Conservation (phyloP, 805 yeast species). For the Cyberlindnera euphorbiae region DNA sequence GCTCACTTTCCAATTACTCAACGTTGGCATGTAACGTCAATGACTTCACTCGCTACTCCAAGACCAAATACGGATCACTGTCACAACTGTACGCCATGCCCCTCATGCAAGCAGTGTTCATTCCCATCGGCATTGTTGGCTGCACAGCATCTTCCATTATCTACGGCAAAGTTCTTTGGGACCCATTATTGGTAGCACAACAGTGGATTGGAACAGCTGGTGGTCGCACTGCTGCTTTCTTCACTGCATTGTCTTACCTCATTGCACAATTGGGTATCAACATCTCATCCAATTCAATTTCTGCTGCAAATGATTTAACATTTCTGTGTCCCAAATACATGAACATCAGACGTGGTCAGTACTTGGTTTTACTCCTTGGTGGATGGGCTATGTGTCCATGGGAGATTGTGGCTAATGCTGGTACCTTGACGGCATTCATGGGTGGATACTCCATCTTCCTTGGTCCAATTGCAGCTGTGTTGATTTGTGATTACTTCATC, state of each 20-base stretch:
- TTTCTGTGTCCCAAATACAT: conserved; percentile 58
- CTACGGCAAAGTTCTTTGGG: conserved; percentile 19
- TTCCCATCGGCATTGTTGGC: conserved; percentile 16
- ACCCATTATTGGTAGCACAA: conserved; percentile 16
- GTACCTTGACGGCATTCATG: conserved; percentile 14
- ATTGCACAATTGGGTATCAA: conserved; percentile 75
- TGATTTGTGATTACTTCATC: conserved; percentile 15
- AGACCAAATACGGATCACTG: conserved; percentile 8
- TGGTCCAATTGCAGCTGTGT: conserved; percentile 15
- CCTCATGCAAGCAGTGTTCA: conserved; percentile 10
- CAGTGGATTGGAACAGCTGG: conserved; percentile 31
- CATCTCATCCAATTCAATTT: conserved; percentile 61
- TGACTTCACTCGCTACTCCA: conserved; percentile 14
- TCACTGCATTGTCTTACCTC: conserved; percentile 63
- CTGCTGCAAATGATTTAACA: conserved; percentile 66
- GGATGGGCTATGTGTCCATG: conserved; percentile 17
- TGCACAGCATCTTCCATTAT: conserved; percentile 13
- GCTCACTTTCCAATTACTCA: conserved; percentile 7
- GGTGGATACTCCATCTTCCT: conserved; percentile 18
- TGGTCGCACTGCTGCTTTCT: conserved; percentile 71
- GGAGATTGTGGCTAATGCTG: conserved; percentile 15
- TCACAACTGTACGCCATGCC: conserved; percentile 15
- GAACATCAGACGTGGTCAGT: conserved; percentile 53
- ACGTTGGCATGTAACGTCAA: conserved; percentile 14
- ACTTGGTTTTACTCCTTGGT: conserved; percentile 12